These are phyloP conservation scores for Hypoxylon sp. DNA, from an alignment of 2,329 filamentous ascomycete species.

Conservation along the genomic window DNA sequence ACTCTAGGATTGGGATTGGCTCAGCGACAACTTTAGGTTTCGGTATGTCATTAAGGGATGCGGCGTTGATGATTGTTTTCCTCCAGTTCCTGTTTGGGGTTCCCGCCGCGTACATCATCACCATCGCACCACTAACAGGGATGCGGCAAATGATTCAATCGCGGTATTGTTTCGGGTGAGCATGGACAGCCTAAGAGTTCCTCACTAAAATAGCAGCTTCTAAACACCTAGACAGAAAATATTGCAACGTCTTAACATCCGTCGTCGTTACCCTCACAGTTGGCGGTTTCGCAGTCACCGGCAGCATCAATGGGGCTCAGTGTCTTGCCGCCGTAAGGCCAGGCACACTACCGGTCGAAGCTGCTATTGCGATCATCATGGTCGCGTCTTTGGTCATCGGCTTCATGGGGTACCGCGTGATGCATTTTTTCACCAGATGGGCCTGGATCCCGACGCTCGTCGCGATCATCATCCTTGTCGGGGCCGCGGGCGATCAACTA, in stretches of 20 bases:
- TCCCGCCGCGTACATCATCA: slow-evolving; percentile 43
- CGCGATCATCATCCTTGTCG: slow-evolving; percentile 38
- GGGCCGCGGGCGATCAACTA: slow-evolving; percentile 32
- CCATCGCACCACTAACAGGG: slow-evolving; percentile 40
- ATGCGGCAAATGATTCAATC: slow-evolving; percentile 46
- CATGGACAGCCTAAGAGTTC: neutral
- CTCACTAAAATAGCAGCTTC: neutral
- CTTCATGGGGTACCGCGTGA: slow-evolving; percentile 37
- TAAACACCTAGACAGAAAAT: slow-evolving; percentile 32
- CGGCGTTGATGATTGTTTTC: slow-evolving; percentile 42
- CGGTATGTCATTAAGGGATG: slow-evolving; percentile 38
- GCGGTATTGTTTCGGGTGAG: slow-evolving; percentile 42
- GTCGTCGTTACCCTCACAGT: slow-evolving; percentile 40
- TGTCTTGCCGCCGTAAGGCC: slow-evolving; percentile 38
- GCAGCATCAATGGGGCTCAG: slow-evolving; percentile 41
- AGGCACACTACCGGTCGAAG: slow-evolving; percentile 35
- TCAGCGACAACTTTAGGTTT: slow-evolving; percentile 44
- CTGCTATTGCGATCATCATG: slow-evolving; percentile 42
- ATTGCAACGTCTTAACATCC: slow-evolving; percentile 39
- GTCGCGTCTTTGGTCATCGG: slow-evolving; percentile 33
- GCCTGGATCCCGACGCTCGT: slow-evolving; percentile 40
- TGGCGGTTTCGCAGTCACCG: slow-evolving; percentile 41
- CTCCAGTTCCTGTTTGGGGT: slow-evolving; percentile 39
- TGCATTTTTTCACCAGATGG: slow-evolving; percentile 43
- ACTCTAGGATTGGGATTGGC: slow-evolving; percentile 44